These are phyloP conservation scores for Micractinium sp. DNA, from an alignment of 139 green algal species.

Conservation along the genomic window DNA sequence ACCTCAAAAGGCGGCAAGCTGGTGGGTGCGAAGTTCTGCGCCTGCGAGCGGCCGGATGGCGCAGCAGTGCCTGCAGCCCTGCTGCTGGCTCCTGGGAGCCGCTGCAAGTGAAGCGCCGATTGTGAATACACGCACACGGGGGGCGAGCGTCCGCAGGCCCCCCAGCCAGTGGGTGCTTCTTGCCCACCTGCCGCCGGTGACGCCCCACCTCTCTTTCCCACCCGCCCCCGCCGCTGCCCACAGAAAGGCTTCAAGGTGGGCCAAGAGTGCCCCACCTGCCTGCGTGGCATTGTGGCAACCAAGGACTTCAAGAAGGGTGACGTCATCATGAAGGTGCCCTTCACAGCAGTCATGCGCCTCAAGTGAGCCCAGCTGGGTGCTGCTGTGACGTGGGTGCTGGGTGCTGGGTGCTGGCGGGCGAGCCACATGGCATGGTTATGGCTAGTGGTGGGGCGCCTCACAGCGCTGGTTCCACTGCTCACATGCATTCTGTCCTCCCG, in stretches of 20 bases:
- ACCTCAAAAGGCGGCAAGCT: not conserved
- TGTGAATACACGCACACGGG: no score
- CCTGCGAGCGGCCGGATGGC: no score
- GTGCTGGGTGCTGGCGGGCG: not conserved
- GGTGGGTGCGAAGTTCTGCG: not conserved
- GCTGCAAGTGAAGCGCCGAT: no score
- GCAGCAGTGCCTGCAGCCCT: not conserved
- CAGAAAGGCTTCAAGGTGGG: not conserved
- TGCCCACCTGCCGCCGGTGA: not conserved
- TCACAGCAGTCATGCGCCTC: not conserved
- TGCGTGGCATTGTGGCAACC: constrained; percentile 2
- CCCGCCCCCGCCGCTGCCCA: not conserved
- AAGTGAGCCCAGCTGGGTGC: not conserved
- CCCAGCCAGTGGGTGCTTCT: no score
- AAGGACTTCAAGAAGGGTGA: not conserved
- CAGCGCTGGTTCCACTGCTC: no score
- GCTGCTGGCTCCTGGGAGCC: not conserved
- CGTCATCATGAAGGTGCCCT: constrained; percentile 1
- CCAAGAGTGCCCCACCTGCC: constrained; percentile 14
- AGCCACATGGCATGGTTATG: no score
- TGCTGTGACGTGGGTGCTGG: not conserved
- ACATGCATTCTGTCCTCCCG: no score
- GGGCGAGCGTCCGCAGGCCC: no score
- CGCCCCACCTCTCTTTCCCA: not conserved
- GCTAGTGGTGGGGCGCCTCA: no score